Evolutionary conservation across 768 basidiomycete genomes (phyloP).

Genomic region (Tulasnella sp.): DNA sequence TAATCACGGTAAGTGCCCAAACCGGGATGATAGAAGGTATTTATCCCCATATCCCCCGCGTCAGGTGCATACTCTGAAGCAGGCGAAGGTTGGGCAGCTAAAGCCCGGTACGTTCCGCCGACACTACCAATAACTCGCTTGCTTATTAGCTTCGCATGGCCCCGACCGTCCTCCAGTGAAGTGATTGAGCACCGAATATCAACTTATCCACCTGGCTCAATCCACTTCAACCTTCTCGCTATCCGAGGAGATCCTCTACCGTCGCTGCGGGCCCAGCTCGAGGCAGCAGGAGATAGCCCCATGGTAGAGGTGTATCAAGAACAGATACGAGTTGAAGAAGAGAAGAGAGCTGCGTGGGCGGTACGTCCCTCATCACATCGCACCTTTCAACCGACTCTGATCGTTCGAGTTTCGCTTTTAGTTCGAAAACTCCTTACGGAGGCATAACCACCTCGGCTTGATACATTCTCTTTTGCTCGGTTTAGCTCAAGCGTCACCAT

Average conservation of each 20-base stretch:
- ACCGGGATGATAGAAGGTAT: not conserved
- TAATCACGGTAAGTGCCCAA: slow-evolving; percentile 58
- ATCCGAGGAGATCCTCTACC: slow-evolving; percentile 80
- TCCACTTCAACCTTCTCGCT: slow-evolving; percentile 90
- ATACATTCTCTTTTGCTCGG: slow-evolving; percentile 68
- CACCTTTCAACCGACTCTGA: slow-evolving; percentile 19
- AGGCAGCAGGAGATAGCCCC: slow-evolving; percentile 40
- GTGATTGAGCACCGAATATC: slow-evolving; percentile 85
- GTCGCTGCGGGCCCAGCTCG: slow-evolving; percentile 56
- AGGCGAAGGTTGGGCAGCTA: slow-evolving; percentile 79
- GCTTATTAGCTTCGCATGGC: not conserved
- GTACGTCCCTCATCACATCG: slow-evolving; percentile 47
- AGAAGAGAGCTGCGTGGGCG: slow-evolving; percentile 76
- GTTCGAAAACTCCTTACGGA: slow-evolving; percentile 84
- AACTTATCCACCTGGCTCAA: slow-evolving; percentile 85
- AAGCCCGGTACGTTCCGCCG: slow-evolving; percentile 58
- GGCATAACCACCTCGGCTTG: slow-evolving; percentile 83
- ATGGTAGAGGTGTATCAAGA: slow-evolving; percentile 50
- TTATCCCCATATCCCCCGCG: not conserved
- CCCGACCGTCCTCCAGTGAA: not conserved
- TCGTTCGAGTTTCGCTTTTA: slow-evolving; percentile 35
- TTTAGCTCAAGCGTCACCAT: slow-evolving; percentile 59
- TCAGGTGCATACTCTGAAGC: slow-evolving; percentile 47
- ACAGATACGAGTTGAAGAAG: slow-evolving; percentile 61
- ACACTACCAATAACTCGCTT: not conserved